Percentiles rank a stretch among this genome's conserved stretches.
phyloP scores from a whole-genome alignment of 1,139 yeast genomes.

The Pichia sp. region DNA sequence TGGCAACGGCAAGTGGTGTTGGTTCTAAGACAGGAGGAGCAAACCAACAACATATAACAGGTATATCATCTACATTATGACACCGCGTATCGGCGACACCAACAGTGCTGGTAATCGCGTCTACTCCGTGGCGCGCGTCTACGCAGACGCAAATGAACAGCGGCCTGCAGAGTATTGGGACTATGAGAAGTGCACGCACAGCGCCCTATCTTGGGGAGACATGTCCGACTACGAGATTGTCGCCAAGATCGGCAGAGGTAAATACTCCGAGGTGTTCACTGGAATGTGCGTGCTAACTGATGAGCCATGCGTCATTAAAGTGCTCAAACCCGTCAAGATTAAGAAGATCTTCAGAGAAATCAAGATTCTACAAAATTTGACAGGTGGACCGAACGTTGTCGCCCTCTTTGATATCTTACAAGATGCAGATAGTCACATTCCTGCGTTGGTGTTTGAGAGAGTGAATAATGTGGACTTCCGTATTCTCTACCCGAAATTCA shows the following conservation, averaged over 20 bases:
- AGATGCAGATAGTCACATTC: slow-evolving; percentile 87
- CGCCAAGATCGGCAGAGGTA: slow-evolving; percentile 92
- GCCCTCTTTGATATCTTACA: slow-evolving; percentile 79
- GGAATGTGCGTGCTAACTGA: slow-evolving; percentile 57
- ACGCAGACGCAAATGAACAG: slow-evolving; percentile 73
- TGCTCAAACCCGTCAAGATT: slow-evolving; percentile 92
- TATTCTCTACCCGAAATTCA: slow-evolving; percentile 82
- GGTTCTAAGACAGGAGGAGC: slow-evolving; percentile 20
- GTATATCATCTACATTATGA: not conserved
- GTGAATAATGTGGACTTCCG: slow-evolving; percentile 89
- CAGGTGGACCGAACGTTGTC: slow-evolving; percentile 81
- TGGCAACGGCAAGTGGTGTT: slow-evolving; percentile 25
- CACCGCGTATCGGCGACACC: not conserved
- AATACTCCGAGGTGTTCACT: slow-evolving; percentile 92
- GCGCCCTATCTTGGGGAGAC: slow-evolving; percentile 48
- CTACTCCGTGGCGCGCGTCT: slow-evolving; percentile 77
- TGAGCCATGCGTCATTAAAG: slow-evolving; percentile 74
- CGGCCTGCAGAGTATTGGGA: slow-evolving; percentile 93
- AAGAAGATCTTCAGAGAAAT: slow-evolving; percentile 96
- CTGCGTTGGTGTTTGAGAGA: slow-evolving; percentile 88
- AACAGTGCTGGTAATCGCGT: slow-evolving; percentile 20
- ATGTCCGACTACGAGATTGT: slow-evolving; percentile 83
- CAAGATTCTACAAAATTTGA: slow-evolving; percentile 80
- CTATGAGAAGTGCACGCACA: slow-evolving; percentile 46
- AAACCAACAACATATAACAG: not conserved